Conservation (phyloP, 257 asterid species). For the Solanum boliviense region DNA sequence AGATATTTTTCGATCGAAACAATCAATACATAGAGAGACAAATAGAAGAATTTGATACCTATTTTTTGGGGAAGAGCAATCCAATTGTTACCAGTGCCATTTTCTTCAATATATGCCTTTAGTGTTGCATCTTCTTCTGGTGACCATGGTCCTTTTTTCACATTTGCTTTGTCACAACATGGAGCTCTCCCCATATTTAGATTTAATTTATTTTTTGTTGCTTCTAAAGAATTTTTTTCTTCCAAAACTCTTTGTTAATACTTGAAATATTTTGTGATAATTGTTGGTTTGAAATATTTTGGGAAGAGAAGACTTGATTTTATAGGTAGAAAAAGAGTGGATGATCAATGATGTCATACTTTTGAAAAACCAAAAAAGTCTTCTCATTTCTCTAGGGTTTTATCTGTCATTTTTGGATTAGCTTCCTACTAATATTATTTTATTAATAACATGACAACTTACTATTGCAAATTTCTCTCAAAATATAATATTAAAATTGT, state of each 20-base stretch:
- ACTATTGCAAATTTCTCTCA: slow-evolving; percentile 22
- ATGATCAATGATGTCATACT: slow-evolving; percentile 44
- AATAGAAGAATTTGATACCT: slow-evolving; percentile 27
- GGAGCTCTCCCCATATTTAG: slow-evolving; percentile 87
- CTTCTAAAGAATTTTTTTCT: neutral
- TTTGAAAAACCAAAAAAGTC: slow-evolving; percentile 35
- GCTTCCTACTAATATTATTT: slow-evolving; percentile 21
- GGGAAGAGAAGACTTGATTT: slow-evolving; percentile 51
- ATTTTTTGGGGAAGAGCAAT: slow-evolving; percentile 97
- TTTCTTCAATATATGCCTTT: slow-evolving; percentile 66
- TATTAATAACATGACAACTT: slow-evolving; percentile 20
- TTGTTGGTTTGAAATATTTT: slow-evolving; percentile 16
- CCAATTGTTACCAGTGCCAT: slow-evolving; percentile 91
- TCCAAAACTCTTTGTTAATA: neutral
- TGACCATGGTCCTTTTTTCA: slow-evolving; percentile 95
- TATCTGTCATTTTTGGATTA: slow-evolving; percentile 51
- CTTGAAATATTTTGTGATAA: slow-evolving; percentile 6
- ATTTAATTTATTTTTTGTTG: neutral
- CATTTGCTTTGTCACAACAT: slow-evolving; percentile 89
- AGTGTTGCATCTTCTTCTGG: slow-evolving; percentile 93
- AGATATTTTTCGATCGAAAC: neutral
- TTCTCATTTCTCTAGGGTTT: slow-evolving; percentile 46
- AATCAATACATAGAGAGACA: neutral
- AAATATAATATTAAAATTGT: slow-evolving; percentile 13
- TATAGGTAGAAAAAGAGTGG: slow-evolving; percentile 48